Evolutionary conservation across 495 filamentous ascomycete genomes (phyloP).

Genomic region (Parathielavia hyrcaniae): DNA sequence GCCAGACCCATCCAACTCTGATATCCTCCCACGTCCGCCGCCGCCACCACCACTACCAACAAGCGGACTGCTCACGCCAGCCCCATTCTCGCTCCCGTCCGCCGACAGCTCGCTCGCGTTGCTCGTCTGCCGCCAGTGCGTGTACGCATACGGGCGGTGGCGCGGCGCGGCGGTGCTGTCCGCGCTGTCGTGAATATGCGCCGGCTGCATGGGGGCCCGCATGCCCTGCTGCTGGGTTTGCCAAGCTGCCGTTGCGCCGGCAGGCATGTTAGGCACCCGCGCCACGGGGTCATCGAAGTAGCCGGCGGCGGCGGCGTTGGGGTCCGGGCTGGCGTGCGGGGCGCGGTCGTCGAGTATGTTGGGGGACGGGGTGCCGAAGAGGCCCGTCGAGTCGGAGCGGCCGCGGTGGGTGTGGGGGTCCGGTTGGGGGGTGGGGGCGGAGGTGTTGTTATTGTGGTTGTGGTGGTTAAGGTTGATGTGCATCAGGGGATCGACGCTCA

Average conservation of each 20-base stretch:
- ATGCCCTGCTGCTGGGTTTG: slow-evolving; percentile 3
- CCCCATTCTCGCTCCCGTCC: slow-evolving; percentile 29
- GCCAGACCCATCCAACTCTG: slow-evolving; percentile 20
- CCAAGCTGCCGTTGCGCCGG: background rate
- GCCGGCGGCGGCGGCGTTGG: slow-evolving; percentile 16
- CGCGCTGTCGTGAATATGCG: slow-evolving; percentile 25
- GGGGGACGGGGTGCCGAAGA: slow-evolving; percentile 20
- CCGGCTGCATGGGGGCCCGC: slow-evolving; percentile 18
- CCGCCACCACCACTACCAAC: background rate
- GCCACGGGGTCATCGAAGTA: slow-evolving; percentile 26
- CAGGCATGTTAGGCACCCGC: slow-evolving; percentile 20
- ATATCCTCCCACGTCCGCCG: background rate
- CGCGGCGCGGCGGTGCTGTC: slow-evolving; percentile 27
- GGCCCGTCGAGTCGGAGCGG: slow-evolving; percentile 23
- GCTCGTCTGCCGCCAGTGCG: slow-evolving; percentile 35
- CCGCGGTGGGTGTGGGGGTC: slow-evolving; percentile 6
- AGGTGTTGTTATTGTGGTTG: slow-evolving; percentile 12
- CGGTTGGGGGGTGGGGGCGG: slow-evolving; percentile 16
- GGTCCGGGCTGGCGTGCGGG: slow-evolving; percentile 33
- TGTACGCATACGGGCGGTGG: slow-evolving; percentile 15
- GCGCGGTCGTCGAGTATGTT: slow-evolving; percentile 22
- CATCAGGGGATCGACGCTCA: slow-evolving; percentile 29
- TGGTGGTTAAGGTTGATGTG: slow-evolving; percentile 9
- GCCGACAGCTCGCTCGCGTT: slow-evolving; percentile 38
- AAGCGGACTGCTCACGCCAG: slow-evolving; percentile 8